phyloP scores from a whole-genome alignment of 768 basidiomycete genomes.

The Wakefieldia striispora region DNA sequence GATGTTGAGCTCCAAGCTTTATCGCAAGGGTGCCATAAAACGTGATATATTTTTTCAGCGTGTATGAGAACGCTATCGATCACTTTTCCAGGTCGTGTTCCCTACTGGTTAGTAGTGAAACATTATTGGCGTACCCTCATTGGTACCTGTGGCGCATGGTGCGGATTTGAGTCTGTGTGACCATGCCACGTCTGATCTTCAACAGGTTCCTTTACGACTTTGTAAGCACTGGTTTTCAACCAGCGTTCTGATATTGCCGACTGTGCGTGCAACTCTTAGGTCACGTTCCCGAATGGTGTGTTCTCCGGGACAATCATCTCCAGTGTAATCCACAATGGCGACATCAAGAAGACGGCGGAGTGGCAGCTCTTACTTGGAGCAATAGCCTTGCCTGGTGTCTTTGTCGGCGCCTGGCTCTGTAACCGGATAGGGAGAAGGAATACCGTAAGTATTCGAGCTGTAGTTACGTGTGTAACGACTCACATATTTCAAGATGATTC shows the following conservation, averaged over 20 bases:
- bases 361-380: constrained; percentile 65
- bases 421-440: constrained; percentile 57
- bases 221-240: constrained; percentile 25
- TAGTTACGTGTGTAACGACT: constrained; percentile 2
- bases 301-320: constrained; percentile 69
- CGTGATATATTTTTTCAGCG: constrained; percentile 33
- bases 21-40: constrained; percentile 63
- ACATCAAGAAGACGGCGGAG: constrained; percentile 61
- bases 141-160: constrained; percentile 76
- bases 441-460: constrained; percentile 37
- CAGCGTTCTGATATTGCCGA: not conserved
- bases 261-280: constrained; percentile 30
- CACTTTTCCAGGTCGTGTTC: constrained; percentile 45
- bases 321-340: constrained; percentile 54
- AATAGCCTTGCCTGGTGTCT: constrained; percentile 62
- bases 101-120: constrained; percentile 57
- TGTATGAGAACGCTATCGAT: constrained; percentile 1
- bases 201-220: constrained; percentile 71
- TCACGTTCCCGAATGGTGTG: constrained; percentile 72
- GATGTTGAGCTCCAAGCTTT: constrained; percentile 69
- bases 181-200: constrained; percentile 1
- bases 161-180: not conserved
- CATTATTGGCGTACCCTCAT: constrained; percentile 68
- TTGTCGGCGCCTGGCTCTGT: constrained; percentile 48
- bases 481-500: constrained; percentile 48